Evolutionary conservation across 2,329 filamentous ascomycete genomes (phyloP).

Genomic region (Arthrobotrys sinensis): DNA sequence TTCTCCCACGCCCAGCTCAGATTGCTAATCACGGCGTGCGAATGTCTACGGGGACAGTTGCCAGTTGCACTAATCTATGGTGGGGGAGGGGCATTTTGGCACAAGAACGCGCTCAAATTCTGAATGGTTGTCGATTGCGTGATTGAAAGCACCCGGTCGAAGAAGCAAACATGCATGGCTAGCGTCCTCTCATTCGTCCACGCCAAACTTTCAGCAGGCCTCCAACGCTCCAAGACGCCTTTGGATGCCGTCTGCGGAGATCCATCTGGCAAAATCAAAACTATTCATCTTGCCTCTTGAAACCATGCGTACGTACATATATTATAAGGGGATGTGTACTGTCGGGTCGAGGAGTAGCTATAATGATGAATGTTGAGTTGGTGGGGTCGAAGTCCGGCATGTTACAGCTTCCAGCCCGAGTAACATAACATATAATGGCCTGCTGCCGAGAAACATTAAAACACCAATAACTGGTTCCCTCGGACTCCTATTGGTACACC

Average conservation of each 20-base stretch:
- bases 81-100: constrained; percentile 47
- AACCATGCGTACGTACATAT: not conserved
- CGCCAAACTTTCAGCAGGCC: constrained; percentile 13
- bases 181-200: constrained; percentile 28
- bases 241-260: constrained; percentile 23
- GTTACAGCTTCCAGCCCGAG: not conserved
- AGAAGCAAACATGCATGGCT: constrained; percentile 55
- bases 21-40: constrained; percentile 45
- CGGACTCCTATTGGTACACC: not conserved
- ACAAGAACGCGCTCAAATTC: constrained; percentile 46
- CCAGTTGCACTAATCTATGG: too few species aligned
- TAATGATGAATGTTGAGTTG: not conserved
- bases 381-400: not conserved
- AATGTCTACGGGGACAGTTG: not conserved
- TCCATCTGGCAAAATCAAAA: not conserved
- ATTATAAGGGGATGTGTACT: not conserved
- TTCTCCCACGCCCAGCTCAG: constrained; percentile 29
- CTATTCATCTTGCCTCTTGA: not conserved
- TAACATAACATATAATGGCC: constrained; percentile 1
- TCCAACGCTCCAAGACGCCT: constrained; percentile 1
- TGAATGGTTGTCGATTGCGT: constrained; percentile 44
- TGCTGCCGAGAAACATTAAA: not conserved
- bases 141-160: constrained; percentile 47
- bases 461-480: not conserved
- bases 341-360: not conserved